A percentile compares a stretch with the other conserved stretches of the same genome.
These are phyloP conservation scores for Crepidotus variabilis DNA, from an alignment of 768 basidiomycete genomes.

Conservation along the genomic window DNA sequence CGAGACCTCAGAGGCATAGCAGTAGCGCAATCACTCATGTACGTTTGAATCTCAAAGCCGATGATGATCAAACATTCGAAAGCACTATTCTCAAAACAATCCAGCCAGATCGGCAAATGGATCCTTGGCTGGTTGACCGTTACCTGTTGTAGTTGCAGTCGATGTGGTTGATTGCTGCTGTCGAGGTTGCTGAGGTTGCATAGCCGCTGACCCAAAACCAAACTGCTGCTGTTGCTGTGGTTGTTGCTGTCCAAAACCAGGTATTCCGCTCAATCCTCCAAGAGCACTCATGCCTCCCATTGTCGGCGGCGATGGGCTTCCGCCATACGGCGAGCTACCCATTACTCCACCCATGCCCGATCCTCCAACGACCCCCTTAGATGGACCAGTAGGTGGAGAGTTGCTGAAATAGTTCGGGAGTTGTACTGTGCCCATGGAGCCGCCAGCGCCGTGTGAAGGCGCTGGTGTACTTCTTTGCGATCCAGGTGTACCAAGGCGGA, in stretches of 20 bases:
- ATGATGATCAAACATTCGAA: too few relatives aligned
- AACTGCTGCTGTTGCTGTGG: slow-evolving; percentile 2
- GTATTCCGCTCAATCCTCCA: not conserved
- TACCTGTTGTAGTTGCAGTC: not conserved
- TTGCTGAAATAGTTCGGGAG: slow-evolving; percentile 1
- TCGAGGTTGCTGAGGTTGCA: slow-evolving; percentile 13
- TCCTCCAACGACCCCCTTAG: slow-evolving; percentile 2
- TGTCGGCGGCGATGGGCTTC: not conserved
- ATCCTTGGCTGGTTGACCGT: slow-evolving; percentile 53
- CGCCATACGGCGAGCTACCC: not conserved
- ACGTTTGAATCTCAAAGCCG: too few relatives aligned
- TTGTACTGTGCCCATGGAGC: not conserved
- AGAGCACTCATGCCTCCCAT: not conserved
- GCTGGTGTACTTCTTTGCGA: slow-evolving; percentile 11
- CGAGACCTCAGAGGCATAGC: too few relatives aligned
- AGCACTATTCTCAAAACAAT: slow-evolving; percentile 47
- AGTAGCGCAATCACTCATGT: too few relatives aligned
- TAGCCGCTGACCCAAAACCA: not conserved
- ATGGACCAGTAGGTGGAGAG: not conserved
- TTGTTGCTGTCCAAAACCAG: slow-evolving; percentile 1
- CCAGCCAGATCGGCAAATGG: slow-evolving; percentile 83
- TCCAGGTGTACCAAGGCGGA: slow-evolving; percentile 33
- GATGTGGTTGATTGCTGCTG: slow-evolving; percentile 7
- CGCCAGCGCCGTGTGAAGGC: not conserved
- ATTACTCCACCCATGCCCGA: slow-evolving; percentile 1